Evolutionary conservation across 257 asterid species (phyloP).

Genomic region (Solanum lignicaule): DNA sequence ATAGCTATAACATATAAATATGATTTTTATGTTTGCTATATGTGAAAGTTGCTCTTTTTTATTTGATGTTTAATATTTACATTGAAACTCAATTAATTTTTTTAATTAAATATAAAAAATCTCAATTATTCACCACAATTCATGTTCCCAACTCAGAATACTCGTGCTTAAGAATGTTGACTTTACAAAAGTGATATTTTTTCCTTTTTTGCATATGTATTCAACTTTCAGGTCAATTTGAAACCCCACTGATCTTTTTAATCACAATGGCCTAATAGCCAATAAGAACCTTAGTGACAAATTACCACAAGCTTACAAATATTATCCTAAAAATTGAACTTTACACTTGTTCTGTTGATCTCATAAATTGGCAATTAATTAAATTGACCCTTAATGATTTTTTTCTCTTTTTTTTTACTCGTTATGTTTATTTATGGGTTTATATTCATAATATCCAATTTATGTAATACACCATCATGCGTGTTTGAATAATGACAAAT

Average conservation of each 20-base stretch:
- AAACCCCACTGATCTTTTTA: neutral
- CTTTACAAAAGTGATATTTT: neutral
- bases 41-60: no score
- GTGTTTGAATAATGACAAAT: neutral
- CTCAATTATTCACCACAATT: neutral
- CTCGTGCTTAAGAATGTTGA: neutral
- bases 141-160: neutral
- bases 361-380: neutral
- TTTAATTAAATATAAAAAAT: neutral
- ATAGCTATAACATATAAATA: no score
- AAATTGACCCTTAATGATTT: neutral
- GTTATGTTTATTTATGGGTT: no score
- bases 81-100: neutral
- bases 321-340: neutral
- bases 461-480: neutral
- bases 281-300: neutral
- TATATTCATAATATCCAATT: neutral
- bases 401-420: no score
- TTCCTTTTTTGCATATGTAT: neutral
- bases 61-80: neutral
- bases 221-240: neutral
- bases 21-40: no score
- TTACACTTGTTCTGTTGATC: neutral
- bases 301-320: neutral
- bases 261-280: neutral